Base-by-base conservation (phyloP, 257 asterid species). In the Echium plantagineum region DNA sequence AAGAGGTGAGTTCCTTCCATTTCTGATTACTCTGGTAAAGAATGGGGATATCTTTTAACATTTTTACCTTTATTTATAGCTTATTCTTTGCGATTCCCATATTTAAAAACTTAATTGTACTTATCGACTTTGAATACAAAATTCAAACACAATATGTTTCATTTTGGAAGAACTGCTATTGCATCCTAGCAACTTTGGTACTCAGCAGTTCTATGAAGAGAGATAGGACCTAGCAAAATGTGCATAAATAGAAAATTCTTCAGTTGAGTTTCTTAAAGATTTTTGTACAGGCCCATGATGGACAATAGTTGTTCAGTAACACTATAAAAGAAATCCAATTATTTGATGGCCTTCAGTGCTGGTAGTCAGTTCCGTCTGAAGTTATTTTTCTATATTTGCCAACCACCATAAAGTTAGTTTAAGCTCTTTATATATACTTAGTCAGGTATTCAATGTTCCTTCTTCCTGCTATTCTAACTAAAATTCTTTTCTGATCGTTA, bases 1-100 rank as follows among this genome's bases (percentile, higher is more conserved):
- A 91, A 86, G 97, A 91, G 96, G 98, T 89, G 38, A 31, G 75
- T 60, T 28, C 16, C 20, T 60, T 26, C 47, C 24, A 9, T 42
- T 21, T 55, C 26, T 61, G 48, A 0, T 42, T 42, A 10, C 17
- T 42, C 16, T 42, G 16, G 17, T 42, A n/a, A 53, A 3, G 22
- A 52, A 19, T n/a, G 55, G 22, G 57, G 22, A 7, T 19, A 10
- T 17, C 7, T 19, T 6, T 53, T 53, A 18, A 17, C 49, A 12
- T 53, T 53, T 53, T 5, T n/a, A 17, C 12, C 57, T 21, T n/a
- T 19, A 3, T 53, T 5, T 7, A 3, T 7, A 19, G 15, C 57
- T 21, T 47, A 15, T 61, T 26, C 32, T 48, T 48, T 20, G n/a
- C 16, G 21, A 21, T 9, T 15, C 6, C 57, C 17, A 18, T n/a